phyloP scores from a whole-genome alignment of 352 stramenopile species.

The Salisapilia sapeloensis region DNA sequence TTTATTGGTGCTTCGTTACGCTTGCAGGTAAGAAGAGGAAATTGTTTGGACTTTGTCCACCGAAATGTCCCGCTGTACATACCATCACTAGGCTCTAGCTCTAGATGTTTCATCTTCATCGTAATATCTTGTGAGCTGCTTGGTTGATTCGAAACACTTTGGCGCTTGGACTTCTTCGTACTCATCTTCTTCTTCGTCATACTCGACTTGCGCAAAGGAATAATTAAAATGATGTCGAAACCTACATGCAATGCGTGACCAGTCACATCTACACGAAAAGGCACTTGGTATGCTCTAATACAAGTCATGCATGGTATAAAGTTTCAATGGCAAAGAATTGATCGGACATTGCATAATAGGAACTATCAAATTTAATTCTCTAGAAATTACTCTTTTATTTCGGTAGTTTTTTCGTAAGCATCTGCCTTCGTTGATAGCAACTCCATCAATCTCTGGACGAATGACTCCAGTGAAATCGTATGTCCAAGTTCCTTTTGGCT shows the following conservation, averaged over 20 bases:
- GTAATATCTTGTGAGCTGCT: not conserved
- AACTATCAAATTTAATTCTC: too few relatives aligned
- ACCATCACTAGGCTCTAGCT: slow-evolving; percentile 44
- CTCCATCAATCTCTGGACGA: slow-evolving; percentile 15
- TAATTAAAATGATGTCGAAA: too few relatives aligned
- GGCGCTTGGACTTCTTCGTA: slow-evolving; percentile 1
- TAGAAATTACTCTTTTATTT: too few relatives aligned
- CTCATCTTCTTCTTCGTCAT: too few relatives aligned
- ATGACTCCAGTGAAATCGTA: slow-evolving; percentile 12
- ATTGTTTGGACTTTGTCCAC: slow-evolving; percentile 48
- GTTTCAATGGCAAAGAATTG: too few relatives aligned
- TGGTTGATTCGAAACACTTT: too few relatives aligned
- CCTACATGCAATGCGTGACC: too few relatives aligned
- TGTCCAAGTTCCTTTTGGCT: slow-evolving; percentile 16
- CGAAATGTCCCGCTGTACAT: slow-evolving; percentile 73
- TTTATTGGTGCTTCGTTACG: not conserved
- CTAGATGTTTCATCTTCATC: slow-evolving; percentile 13
- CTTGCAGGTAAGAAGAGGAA: slow-evolving; percentile 9
- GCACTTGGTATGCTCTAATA: too few relatives aligned
- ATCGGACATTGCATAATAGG: too few relatives aligned
- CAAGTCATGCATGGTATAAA: too few relatives aligned
- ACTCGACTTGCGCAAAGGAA: too few relatives aligned
- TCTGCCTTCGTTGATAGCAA: slow-evolving; percentile 17
- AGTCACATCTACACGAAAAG: too few relatives aligned
- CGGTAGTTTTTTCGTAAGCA: slow-evolving; percentile 5